phyloP scores from a whole-genome alignment of 495 filamentous ascomycete genomes.

The Rusavskia elegans region DNA sequence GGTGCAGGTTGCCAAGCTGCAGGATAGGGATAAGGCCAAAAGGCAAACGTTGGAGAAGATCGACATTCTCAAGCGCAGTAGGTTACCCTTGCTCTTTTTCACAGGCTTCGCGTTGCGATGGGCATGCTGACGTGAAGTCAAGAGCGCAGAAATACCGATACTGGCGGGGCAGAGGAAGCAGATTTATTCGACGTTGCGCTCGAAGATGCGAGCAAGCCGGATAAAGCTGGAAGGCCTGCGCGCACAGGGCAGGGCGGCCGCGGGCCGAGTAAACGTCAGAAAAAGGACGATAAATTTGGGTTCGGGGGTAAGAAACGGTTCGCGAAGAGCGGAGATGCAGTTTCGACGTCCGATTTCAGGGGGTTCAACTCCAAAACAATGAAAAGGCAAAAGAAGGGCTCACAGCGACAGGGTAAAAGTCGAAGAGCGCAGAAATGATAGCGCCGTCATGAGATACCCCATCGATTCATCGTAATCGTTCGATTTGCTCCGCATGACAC shows the following conservation, averaged over 20 bases:
- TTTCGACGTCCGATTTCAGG: constrained; percentile 59
- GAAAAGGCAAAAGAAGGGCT: constrained; percentile 38
- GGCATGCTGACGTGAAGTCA: constrained; percentile 3
- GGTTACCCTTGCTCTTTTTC: constrained; percentile 15
- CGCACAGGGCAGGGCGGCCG: constrained; percentile 13
- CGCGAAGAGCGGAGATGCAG: constrained; percentile 74
- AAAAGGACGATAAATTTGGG: constrained; percentile 86
- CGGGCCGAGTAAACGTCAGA: constrained; percentile 55
- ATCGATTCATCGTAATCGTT: neutral
- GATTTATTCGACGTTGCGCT: constrained; percentile 92
- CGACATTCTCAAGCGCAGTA: constrained; percentile 83
- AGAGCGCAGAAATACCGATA: constrained; percentile 73
- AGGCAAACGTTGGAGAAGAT: constrained; percentile 86
- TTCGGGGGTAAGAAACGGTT: constrained; percentile 89
- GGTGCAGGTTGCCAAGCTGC: constrained; percentile 90
- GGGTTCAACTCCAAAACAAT: constrained; percentile 70
- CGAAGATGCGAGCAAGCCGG: constrained; percentile 52
- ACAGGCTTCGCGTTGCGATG: neutral
- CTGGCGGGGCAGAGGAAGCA: constrained; percentile 51
- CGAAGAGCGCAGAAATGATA: constrained; percentile 28
- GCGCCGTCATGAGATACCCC: neutral
- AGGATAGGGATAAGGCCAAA: constrained; percentile 84
- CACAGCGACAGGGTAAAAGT: constrained; percentile 49
- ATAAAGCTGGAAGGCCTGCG: constrained; percentile 14
- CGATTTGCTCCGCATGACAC: neutral